Evolutionary conservation across 306 rosid genomes (phyloP).

Genomic region (Rosa multiflora): DNA sequence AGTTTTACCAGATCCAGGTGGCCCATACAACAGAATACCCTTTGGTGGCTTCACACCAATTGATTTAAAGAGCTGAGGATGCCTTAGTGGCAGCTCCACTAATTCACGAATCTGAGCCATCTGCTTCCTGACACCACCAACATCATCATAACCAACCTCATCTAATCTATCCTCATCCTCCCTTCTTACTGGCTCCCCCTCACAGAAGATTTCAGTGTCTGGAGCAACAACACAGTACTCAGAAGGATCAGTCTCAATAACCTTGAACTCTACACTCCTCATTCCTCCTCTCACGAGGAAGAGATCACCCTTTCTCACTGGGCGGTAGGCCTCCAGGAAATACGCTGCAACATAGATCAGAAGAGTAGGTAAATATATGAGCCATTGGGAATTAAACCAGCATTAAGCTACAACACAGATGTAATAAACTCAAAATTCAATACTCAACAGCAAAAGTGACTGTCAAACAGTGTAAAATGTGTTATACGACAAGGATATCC

Average conservation of each 20-base stretch:
- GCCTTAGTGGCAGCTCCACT: constrained; percentile 92
- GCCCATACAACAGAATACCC: constrained; percentile 88
- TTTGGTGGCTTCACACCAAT: constrained; percentile 99
- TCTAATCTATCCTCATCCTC: constrained; percentile 94
- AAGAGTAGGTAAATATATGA: constrained; percentile 15
- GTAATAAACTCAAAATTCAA: background rate
- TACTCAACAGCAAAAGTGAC: background rate
- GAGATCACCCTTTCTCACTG: constrained; percentile 89
- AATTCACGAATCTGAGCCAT: constrained; percentile 96
- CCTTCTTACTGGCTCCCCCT: constrained; percentile 87
- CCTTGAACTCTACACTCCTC: constrained; percentile 98
- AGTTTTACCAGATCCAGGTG: constrained; percentile 95
- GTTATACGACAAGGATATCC: background rate
- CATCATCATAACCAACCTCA: constrained; percentile 98
- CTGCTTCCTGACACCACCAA: constrained; percentile 95
- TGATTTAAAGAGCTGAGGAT: constrained; percentile 88
- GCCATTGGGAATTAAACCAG: background rate
- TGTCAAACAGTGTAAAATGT: background rate
- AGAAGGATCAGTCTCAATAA: constrained; percentile 86
- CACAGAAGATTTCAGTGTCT: constrained; percentile 95
- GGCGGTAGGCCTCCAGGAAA: constrained; percentile 90
- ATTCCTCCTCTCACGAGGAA: constrained; percentile 99
- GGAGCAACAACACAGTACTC: constrained; percentile 99
- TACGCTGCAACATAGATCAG: constrained; percentile 59
- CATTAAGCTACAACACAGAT: background rate